Evolutionary conservation across 2,329 filamentous ascomycete species (phyloP).

Genomic region (Chaetomium olivaceum): DNA sequence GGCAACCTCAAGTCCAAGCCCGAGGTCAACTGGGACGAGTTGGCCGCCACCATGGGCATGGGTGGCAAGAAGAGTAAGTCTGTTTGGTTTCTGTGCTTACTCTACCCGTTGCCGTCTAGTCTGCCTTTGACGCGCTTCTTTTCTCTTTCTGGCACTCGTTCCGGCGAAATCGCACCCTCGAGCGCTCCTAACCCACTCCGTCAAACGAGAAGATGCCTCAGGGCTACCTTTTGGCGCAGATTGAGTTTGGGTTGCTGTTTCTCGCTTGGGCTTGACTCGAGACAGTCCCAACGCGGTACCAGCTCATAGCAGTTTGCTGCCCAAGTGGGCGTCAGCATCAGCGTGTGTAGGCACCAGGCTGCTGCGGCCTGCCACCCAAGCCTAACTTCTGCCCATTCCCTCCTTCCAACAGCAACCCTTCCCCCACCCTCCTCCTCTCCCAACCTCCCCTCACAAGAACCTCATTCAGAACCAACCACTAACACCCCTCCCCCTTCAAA

Average conservation of each 20-base stretch:
- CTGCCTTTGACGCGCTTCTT: too few species aligned
- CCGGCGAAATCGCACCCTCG: neutral
- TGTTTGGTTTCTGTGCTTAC: neutral
- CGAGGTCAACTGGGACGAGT: conserved; percentile 28
- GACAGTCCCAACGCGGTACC: neutral
- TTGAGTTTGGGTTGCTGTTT: neutral
- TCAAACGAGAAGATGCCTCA: neutral
- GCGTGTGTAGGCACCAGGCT: neutral
- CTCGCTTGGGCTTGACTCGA: neutral
- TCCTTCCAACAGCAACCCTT: neutral
- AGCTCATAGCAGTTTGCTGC: neutral
- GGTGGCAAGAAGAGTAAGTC: conserved; percentile 16
- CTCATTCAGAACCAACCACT: neutral
- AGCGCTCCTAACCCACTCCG: neutral
- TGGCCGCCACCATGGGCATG: conserved; percentile 14
- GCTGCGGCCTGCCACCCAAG: too few species aligned
- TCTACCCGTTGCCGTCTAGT: neutral
- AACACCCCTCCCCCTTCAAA: neutral
- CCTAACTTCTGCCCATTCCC: neutral
- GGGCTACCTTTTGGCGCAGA: neutral
- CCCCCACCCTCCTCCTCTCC: neutral
- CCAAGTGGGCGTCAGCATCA: neutral
- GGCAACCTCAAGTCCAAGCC: conserved; percentile 24
- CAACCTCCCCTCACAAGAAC: neutral
- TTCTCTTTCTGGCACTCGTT: neutral